Conservation (phyloP, 768 basidiomycete genomes). For the Amanita thiersii region DNA sequence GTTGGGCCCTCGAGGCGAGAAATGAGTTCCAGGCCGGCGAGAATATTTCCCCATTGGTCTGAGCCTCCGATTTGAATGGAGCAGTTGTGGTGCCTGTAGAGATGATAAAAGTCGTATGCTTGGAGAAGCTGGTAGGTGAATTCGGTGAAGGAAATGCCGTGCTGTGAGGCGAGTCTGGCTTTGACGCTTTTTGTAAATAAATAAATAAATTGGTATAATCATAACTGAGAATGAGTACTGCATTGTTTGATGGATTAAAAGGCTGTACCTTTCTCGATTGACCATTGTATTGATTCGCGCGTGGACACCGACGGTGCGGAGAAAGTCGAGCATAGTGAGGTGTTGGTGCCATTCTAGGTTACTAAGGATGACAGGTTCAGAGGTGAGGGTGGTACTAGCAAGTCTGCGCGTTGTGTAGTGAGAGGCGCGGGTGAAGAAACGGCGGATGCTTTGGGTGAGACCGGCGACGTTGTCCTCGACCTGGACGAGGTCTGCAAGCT, state of each 20-base stretch:
- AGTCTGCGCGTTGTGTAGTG: conserved; percentile 44
- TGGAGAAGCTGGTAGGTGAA: conserved; percentile 97
- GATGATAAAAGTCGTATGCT: conserved; percentile 87
- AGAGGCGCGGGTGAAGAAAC: conserved; percentile 63
- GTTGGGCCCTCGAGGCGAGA: conserved; percentile 23
- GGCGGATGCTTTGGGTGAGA: conserved; percentile 57
- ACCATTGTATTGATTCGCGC: conserved; percentile 87
- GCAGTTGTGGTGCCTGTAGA: conserved; percentile 60
- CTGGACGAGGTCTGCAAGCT: conserved; percentile 48
- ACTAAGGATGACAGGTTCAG: conserved; percentile 25
- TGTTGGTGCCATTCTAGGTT: conserved; percentile 72
- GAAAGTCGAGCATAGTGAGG: conserved; percentile 73
- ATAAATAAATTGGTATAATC: too few relatives aligned
- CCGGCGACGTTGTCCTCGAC: conserved; percentile 58
- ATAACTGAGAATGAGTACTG: conserved; percentile 2
- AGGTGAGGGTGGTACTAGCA: conserved; percentile 8
- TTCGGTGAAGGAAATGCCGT: conserved; percentile 96
- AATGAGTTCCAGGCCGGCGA: conserved; percentile 90
- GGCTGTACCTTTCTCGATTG: conserved; percentile 69
- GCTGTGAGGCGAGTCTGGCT: conserved; percentile 65
- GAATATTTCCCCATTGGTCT: conserved; percentile 98
- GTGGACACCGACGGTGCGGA: conserved; percentile 72
- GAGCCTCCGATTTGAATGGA: conserved; percentile 91
- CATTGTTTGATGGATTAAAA: not conserved
- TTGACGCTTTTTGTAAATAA: conserved; percentile 51